Percentiles rank a stretch among this genome's conserved stretches.
Evolutionary conservation across 345 rosid genomes (phyloP).

Genomic region (Zanthoxylum bungeanum): DNA sequence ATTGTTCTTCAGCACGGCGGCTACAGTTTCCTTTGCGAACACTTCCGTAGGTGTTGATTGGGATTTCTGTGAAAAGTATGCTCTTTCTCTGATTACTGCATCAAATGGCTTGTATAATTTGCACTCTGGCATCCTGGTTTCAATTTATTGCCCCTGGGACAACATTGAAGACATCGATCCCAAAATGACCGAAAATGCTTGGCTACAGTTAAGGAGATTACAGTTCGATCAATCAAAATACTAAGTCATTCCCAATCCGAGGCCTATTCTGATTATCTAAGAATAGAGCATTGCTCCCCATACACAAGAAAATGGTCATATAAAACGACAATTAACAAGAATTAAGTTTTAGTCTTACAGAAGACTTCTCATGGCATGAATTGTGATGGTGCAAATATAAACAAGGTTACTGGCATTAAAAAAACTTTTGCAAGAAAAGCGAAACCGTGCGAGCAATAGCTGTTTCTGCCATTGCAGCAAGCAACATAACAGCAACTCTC

Average conservation of each 20-base stretch:
- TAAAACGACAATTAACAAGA: background rate
- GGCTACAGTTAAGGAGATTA: background rate
- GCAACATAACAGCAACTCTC: no score
- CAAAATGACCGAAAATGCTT: constrained; percentile 39
- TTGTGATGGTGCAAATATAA: background rate
- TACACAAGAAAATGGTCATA: background rate
- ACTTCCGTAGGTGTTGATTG: constrained; percentile 61
- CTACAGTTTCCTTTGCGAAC: constrained; percentile 66
- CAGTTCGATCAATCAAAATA: background rate
- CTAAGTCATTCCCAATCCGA: background rate
- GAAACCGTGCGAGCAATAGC: no score
- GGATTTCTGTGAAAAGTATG: constrained; percentile 45
- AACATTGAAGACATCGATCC: constrained; percentile 69
- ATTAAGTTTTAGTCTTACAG: background rate
- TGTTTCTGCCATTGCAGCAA: no score
- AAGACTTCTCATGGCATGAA: background rate
- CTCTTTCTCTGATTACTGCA: constrained; percentile 50
- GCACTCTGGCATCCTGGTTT: constrained; percentile 77
- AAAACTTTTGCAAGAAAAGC: no score
- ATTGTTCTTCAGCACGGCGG: constrained; percentile 46
- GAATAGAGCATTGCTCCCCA: background rate
- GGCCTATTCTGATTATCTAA: background rate
- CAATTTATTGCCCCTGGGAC: constrained; percentile 77
- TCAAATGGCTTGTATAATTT: constrained; percentile 70
- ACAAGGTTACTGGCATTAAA: background rate